Evolutionary conservation across 1,284 basidiomycete species (phyloP).

Genomic region (Tilletia caries): DNA sequence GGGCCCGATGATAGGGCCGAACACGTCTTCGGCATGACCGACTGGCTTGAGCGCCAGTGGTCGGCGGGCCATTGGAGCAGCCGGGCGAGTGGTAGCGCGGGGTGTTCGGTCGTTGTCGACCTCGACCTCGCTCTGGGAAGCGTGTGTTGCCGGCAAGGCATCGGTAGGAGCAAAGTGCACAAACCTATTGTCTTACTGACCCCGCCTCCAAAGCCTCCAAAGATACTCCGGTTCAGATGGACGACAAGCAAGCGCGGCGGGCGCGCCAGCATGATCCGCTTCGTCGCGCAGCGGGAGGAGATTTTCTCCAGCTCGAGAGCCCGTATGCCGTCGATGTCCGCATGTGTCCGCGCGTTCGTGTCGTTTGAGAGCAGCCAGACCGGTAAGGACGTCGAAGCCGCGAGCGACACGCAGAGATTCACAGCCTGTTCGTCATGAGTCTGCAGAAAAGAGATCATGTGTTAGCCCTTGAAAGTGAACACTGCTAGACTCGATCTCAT

Average conservation of each 20-base stretch:
- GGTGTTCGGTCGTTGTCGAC: no score
- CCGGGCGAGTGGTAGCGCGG: no score
- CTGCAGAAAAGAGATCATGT: no score
- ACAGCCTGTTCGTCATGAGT: not conserved
- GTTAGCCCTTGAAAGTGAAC: not conserved
- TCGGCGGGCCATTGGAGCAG: no score
- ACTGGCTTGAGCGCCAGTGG: no score
- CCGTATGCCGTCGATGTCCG: conserved; percentile 10
- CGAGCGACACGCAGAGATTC: no score
- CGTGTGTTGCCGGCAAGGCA: no score
- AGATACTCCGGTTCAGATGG: conserved; percentile 48
- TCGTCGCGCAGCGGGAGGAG: conserved; percentile 35
- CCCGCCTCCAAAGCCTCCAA: conserved; percentile 28
- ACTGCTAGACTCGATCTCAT: no score
- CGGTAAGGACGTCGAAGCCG: conserved; percentile 1
- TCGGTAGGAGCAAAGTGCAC: conserved; percentile 46
- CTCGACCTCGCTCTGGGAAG: no score
- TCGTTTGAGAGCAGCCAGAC: conserved; percentile 14
- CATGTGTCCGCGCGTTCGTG: conserved; percentile 14
- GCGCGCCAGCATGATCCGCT: conserved; percentile 48
- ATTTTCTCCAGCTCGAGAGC: conserved; percentile 19
- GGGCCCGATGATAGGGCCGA: no score
- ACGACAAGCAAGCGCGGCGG: conserved; percentile 41
- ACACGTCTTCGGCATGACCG: no score
- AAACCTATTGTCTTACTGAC: conserved; percentile 41